Base-by-base conservation (phyloP, 2,329 filamentous ascomycete genomes). In the Aspergillus arachidicola region DNA sequence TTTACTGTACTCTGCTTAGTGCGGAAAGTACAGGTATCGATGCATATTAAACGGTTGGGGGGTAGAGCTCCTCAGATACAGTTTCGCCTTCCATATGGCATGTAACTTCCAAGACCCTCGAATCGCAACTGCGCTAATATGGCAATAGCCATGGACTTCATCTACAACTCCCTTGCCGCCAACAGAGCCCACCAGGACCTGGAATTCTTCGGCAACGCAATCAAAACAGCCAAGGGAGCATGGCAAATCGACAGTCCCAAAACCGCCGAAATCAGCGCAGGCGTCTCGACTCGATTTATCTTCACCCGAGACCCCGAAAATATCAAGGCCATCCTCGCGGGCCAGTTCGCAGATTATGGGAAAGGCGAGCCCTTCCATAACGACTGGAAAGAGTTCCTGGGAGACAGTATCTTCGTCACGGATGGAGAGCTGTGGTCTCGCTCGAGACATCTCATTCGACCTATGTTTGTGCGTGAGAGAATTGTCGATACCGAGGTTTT, bases 241-340 rank as follows among this genome's bases (percentile, higher is more conserved):
- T 75, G 80, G 55, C 23, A 59, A 14, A 57, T 65, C 1, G 54
- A 61, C 1, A 65, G 68, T 36, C 64, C 59, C 45, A 73, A 73
- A 60, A 76, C 74, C 1, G 71, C 69, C 12, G 73, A 76, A 53
- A 56, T 75, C 19, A 70, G 74, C 48, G 67, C 71, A 6, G 74
- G 74, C 2, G 63, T 76, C 32, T 73, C 71, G 6, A 70, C 66
- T 16, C 86, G 91, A n/a, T 76, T 90, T 26, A 76, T 96, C 63
- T 84, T 95, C 72, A 97, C 94, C 0, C 86, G 86, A 6, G 93
- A 97, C 69, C 91, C 91, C 0, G 92, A 96, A 72, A 97, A 97
- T 74, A 91, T 96, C 81, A 96, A 97, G 77, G 92, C 94, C 6
- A 85, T 97, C 26, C 83, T 97, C n/a, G 91, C 93, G 0, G 91